phyloP scores from a whole-genome alignment of 371 early-diverging fungal genomes.

The Smittium mucronatum region DNA sequence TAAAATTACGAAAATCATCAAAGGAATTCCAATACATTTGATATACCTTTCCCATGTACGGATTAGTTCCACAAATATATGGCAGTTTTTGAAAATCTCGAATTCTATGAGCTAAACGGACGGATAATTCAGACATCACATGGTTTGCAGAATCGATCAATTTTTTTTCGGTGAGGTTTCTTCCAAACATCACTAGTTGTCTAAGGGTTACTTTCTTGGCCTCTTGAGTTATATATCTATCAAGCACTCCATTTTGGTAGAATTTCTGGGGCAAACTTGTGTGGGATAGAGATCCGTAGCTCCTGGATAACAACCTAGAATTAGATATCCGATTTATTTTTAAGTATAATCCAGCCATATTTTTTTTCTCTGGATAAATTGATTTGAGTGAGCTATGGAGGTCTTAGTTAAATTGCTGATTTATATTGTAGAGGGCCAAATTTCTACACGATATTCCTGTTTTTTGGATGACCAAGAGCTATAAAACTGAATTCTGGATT shows the following conservation, averaged over 20 bases:
- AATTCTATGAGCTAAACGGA: slow-evolving; percentile 77
- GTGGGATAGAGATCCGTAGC: slow-evolving; percentile 8
- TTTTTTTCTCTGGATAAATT: neutral
- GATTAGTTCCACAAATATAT: slow-evolving; percentile 70
- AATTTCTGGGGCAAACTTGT: slow-evolving; percentile 53
- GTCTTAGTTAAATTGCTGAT: no score
- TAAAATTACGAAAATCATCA: slow-evolving; percentile 50
- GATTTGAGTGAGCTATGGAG: neutral
- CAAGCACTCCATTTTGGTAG: slow-evolving; percentile 81
- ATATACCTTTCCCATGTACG: slow-evolving; percentile 59
- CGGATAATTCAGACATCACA: slow-evolving; percentile 63
- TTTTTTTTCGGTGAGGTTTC: slow-evolving; percentile 58
- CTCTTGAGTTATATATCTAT: slow-evolving; percentile 62
- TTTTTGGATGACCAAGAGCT: no score
- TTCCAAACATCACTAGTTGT: slow-evolving; percentile 87
- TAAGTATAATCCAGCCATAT: neutral
- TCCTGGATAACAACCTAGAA: neutral
- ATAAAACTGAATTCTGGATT: no score
- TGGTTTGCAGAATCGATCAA: slow-evolving; percentile 69
- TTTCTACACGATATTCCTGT: no score
- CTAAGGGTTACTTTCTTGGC: slow-evolving; percentile 75
- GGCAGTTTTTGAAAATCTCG: slow-evolving; percentile 66
- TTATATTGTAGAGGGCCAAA: no score
- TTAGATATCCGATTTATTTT: neutral
- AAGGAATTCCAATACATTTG: slow-evolving; percentile 72